Evolutionary conservation across 108 stramenopile genomes (phyloP), one percentile per base, ranked within the genome.

Genomic region (Phaeodactylum tricornutum): DNA sequence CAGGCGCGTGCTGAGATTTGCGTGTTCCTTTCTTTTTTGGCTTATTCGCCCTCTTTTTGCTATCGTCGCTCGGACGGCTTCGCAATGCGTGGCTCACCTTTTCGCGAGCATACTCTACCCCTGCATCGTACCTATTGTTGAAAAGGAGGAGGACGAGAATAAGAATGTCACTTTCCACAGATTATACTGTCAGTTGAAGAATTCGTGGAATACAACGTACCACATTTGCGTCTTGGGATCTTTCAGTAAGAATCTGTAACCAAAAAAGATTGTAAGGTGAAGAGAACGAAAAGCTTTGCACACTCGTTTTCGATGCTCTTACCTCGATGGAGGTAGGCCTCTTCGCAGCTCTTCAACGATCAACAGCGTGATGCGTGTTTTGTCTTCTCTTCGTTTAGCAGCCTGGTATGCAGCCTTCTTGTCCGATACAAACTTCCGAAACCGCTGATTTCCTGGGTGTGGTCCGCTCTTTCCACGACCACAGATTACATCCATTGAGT

Each of bases 81-180:
- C 71, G 71, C 27, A 72, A 49, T 0, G 71, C 64, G 53, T 72
- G 71, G 51, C 57, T 60, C 0, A 72, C 64, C 43, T 72, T 72
- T 59, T 72, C 71, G 12, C 60, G 27, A 6, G 64, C 71, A 38
- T 66, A 72, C 30, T 65, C 64, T 29, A 60, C 61, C 17, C 59
- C 59, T 9, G 62, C 71, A 31, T 66, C 64, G 41, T 58, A 45
- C n/a, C n/a, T n/a, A n/a, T n/a, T n/a, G n/a, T n/a, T n/a, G n/a
- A n/a, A n/a, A n/a, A n/a, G n/a, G n/a, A n/a, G n/a, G n/a, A n/a
- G n/a, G n/a, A n/a, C n/a, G n/a, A n/a, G n/a, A n/a, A n/a, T n/a
- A n/a, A n/a, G n/a, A n/a, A n/a, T n/a, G n/a, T n/a, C n/a, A n/a
- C n/a, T n/a, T n/a, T n/a, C n/a, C n/a, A n/a, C n/a, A n/a, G n/a